Base-by-base conservation (phyloP, 208 protist genomes). In the Porcisia deanei region DNA sequence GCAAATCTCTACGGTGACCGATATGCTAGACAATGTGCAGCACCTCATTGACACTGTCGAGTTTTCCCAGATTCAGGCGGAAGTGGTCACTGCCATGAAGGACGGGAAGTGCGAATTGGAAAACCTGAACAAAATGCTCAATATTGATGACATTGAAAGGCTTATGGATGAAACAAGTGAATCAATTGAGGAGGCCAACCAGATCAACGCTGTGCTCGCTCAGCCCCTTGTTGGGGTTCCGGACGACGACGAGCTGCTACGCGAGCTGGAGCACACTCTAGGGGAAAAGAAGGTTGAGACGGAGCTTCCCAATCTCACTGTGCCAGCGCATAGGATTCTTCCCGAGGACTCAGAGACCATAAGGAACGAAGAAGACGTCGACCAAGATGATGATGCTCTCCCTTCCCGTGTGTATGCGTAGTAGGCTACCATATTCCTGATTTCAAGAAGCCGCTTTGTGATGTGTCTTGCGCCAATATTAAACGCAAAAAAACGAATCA, bases 1-100 rank as follows among this genome's bases (percentile, higher is more conserved):
- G 14, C 91, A 94, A 65, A 86, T 97, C 55, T 73, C 75, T 39
- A 79, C 73, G 55, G 83, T 95, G 37, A 89, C 77, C 4, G 85
- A 82, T 66, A 92, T 97, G 80, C 82, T 94, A 16, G 89, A 95
- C 72, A 97, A 94, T 79, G 84, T 97, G 6, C 85, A 97, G 71
- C 77, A 73, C 25, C 75, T 95, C 3, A 85, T 97, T 60, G 82
- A 92, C 65, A 94, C 93, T 16, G 84, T 97, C 52, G 89, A 97
- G 72, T 92, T 93, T 82, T 73, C 61, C 12, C 80, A 94, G 71
- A 89, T 97, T 75, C 86, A 97, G 68, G 54, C 77, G n/a, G 86
- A 95, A 57, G 91, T 97, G 0, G 79, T 94, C 6, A 68, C 72
- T 54, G 86, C 93, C 16, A 78, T 97, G 65, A 87, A 88, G 72